Evolutionary conservation across 495 filamentous ascomycete genomes (phyloP).

Genomic region (Aspergillus wentii): DNA sequence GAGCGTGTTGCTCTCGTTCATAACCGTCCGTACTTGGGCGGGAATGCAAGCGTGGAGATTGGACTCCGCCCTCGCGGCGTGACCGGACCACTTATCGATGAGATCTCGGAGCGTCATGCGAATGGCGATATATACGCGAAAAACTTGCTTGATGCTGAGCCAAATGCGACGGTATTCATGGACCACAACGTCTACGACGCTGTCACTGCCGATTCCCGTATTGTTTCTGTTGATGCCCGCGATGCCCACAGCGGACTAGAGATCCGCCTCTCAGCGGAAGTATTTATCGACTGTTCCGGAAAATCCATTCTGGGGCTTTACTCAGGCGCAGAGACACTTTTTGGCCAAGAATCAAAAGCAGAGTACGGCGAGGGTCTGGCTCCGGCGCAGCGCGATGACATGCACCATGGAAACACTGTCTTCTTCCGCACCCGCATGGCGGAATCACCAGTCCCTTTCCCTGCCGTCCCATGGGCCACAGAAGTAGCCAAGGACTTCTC

Average conservation of each 20-base stretch:
- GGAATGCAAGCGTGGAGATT: conserved; percentile 1
- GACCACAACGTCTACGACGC: neutral
- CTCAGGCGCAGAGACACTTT: neutral
- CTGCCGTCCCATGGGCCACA: neutral
- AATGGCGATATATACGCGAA: neutral
- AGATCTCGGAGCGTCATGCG: neutral
- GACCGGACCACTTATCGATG: neutral
- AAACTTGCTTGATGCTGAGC: neutral
- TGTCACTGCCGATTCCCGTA: neutral
- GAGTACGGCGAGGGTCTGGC: neutral
- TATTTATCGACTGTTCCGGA: neutral
- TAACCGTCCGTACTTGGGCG: neutral
- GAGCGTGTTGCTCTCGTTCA: conserved; percentile 1
- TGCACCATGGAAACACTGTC: neutral
- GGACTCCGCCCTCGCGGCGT: neutral
- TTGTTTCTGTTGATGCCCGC: neutral
- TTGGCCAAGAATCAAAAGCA: neutral
- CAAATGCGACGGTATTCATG: neutral
- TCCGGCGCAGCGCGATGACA: neutral
- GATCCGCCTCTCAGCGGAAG: neutral
- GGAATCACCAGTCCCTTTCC: neutral
- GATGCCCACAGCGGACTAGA: neutral
- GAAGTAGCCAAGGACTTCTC: neutral
- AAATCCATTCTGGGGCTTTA: neutral
- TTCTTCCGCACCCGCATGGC: neutral